These are phyloP conservation scores for Colletotrichum truncatum DNA, from an alignment of 2,329 filamentous ascomycete species.

Conservation along the genomic window DNA sequence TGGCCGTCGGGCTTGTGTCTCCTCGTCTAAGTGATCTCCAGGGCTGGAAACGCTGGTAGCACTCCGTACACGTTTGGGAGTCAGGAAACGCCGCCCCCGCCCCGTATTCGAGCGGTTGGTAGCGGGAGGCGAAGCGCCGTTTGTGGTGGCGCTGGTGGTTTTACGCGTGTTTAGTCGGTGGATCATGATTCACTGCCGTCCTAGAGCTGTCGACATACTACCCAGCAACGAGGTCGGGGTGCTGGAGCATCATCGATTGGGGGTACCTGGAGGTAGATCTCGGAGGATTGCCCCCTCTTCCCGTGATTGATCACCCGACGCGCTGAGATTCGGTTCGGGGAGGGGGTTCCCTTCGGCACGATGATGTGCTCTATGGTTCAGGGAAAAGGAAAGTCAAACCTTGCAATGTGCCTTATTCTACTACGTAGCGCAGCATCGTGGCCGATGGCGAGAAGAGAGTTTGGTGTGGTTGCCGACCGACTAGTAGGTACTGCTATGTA, in stretches of 20 bases:
- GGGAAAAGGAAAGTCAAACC: background rate
- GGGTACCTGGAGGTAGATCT: background rate
- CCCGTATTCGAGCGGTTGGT: background rate
- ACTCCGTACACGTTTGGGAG: conserved; percentile 7
- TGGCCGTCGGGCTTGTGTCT: conserved; percentile 4
- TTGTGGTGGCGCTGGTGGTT: conserved; percentile 3
- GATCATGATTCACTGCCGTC: background rate
- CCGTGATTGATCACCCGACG: conserved; percentile 4
- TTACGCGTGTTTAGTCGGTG: conserved; percentile 9
- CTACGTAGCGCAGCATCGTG: background rate
- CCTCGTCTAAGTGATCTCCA: background rate
- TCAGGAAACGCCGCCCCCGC: conserved; percentile 10
- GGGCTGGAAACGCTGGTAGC: conserved; percentile 16
- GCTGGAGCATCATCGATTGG: background rate
- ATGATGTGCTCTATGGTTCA: background rate
- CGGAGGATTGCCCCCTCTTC: background rate
- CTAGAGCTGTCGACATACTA: background rate
- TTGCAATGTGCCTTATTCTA: background rate
- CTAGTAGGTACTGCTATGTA: background rate
- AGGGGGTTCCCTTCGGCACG: background rate
- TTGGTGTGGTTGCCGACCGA: background rate
- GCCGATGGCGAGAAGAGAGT: background rate
- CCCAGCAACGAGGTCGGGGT: background rate
- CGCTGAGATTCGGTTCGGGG: conserved; percentile 10
- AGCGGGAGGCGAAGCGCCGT: conserved; percentile 5